A percentile compares a stretch with the other conserved stretches of the same genome.
These are phyloP conservation scores for Bacterosira constricta DNA, from an alignment of 108 stramenopile species.

Conservation along the genomic window DNA sequence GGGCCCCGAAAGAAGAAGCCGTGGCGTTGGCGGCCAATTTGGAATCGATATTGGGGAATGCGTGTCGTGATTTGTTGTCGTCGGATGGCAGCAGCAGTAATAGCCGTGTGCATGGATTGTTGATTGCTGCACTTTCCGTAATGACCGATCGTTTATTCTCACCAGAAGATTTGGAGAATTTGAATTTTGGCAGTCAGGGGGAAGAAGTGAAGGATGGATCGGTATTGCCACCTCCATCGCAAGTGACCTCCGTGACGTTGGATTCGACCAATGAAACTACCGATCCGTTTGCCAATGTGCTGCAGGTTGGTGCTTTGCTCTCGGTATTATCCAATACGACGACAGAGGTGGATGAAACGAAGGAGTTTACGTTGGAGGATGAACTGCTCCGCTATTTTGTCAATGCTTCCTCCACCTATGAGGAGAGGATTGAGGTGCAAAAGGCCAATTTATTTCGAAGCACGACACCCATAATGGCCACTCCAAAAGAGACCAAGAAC, in stretches of 20 bases:
- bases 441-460: conserved; percentile 49
- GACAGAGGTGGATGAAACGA: neutral
- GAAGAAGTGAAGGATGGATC: conserved; percentile 3
- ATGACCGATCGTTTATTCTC: conserved; percentile 38
- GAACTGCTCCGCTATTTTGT: conserved; percentile 63
- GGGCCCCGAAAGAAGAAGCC: neutral
- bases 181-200: neutral
- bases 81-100: neutral
- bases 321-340: conserved; percentile 31
- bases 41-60: conserved; percentile 63
- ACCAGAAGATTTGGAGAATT: conserved; percentile 35
- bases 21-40: conserved; percentile 32
- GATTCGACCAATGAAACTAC: conserved; percentile 22
- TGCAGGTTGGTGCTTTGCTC: conserved; percentile 66
- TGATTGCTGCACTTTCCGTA: conserved; percentile 66
- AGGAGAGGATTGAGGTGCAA: conserved; percentile 78
- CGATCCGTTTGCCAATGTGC: conserved; percentile 11
- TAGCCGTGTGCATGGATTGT: conserved; percentile 43
- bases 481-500: neutral
- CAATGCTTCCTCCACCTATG: conserved; percentile 69
- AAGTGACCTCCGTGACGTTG: neutral
- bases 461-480: neutral
- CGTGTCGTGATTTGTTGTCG: conserved; percentile 33
- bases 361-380: conserved; percentile 46
- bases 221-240: neutral